These are phyloP conservation scores for Daldinia eschscholtzii DNA, from an alignment of 2,329 filamentous ascomycete species.

Conservation along the genomic window DNA sequence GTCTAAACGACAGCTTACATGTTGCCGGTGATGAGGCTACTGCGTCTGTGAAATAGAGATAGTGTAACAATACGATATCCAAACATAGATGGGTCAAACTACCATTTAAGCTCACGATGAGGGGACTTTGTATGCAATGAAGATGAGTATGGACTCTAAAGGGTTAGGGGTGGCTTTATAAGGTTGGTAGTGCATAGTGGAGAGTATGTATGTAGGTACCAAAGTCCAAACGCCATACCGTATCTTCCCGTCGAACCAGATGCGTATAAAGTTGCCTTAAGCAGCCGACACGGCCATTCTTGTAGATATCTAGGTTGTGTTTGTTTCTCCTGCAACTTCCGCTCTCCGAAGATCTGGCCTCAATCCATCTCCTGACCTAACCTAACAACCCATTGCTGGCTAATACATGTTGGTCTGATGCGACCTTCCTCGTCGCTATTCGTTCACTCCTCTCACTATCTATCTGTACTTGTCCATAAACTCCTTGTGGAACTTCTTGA, in stretches of 20 bases:
- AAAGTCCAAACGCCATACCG: background rate
- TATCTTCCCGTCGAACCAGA: background rate
- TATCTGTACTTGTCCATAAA: slow-evolving; percentile 84
- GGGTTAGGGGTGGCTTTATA: slow-evolving; percentile 7
- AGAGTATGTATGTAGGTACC: slow-evolving; percentile 14
- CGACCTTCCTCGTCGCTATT: background rate
- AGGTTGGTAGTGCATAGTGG: slow-evolving; percentile 9
- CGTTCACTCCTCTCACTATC: background rate
- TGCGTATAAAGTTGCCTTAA: slow-evolving; percentile 1
- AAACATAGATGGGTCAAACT: slow-evolving; percentile 21
- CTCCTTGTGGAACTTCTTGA: slow-evolving; percentile 89
- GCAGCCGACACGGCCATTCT: background rate
- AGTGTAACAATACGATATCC: slow-evolving; percentile 44
- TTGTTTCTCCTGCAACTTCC: background rate
- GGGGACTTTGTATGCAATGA: background rate
- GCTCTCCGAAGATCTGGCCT: background rate
- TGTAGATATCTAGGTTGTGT: slow-evolving; percentile 1
- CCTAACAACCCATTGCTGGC: background rate
- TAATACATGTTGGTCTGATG: too few species aligned
- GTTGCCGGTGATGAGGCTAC: slow-evolving; percentile 3
- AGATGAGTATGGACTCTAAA: background rate
- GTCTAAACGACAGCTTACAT: background rate
- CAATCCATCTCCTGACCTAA: background rate
- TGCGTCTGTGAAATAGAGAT: slow-evolving; percentile 35
- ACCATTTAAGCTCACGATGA: slow-evolving; percentile 9